Evolutionary conservation across 202 grass and related monocot genomes (phyloP).

Genomic region (Panicum virgatum): DNA sequence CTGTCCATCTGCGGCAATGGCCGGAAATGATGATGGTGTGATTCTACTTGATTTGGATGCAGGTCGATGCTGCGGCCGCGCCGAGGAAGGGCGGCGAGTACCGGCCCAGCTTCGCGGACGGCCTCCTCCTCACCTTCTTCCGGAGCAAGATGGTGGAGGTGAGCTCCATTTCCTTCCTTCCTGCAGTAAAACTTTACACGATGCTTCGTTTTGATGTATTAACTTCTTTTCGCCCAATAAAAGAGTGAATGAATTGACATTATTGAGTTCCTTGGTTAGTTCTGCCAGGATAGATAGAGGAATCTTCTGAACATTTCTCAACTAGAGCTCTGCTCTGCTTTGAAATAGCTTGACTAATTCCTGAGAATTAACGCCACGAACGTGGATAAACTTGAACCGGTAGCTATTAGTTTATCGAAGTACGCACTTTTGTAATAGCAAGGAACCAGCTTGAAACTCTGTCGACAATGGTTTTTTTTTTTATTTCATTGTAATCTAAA

Average conservation of each 20-base stretch:
- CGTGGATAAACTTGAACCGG: neutral
- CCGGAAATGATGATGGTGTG: neutral
- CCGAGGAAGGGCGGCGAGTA: conserved; percentile 34
- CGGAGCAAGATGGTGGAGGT: conserved; percentile 92
- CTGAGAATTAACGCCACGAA: neutral
- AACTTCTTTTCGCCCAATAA: neutral
- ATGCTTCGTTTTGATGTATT: neutral
- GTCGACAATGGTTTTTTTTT: neutral
- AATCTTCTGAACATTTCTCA: neutral
- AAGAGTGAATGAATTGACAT: neutral
- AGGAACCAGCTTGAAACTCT: neutral
- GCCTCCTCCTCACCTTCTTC: conserved; percentile 65
- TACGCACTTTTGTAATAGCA: neutral
- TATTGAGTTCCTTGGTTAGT: neutral
- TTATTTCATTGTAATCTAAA: neutral
- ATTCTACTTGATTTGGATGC: neutral
- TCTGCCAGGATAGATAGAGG: no score
- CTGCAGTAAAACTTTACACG: neutral
- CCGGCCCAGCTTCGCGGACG: conserved; percentile 55
- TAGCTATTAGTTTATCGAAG: neutral
- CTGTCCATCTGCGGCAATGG: neutral
- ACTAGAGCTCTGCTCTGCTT: neutral
- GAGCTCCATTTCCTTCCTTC: conserved; percentile 21
- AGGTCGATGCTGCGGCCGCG: conserved; percentile 33
- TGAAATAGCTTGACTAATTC: neutral